Evolutionary conservation across 129 eudicot species (phyloP).

Genomic region (Flaveria trinervia): DNA sequence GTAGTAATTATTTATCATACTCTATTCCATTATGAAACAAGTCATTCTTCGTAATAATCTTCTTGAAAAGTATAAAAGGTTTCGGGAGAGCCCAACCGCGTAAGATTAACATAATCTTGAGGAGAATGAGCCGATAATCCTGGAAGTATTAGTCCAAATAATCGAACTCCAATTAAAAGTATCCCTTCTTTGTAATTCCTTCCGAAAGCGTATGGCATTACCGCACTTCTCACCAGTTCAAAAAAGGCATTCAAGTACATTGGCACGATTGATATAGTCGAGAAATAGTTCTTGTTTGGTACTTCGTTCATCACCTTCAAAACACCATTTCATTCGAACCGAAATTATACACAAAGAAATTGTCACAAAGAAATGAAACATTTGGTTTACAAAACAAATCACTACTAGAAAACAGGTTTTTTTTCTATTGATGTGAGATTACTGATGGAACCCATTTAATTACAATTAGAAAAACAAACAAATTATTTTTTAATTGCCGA

Average conservation of each 20-base stretch:
- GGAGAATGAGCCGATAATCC: slow-evolving; percentile 44
- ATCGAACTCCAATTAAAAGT: slow-evolving; percentile 25
- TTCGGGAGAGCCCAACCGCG: slow-evolving; percentile 35
- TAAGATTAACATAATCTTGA: slow-evolving; percentile 54
- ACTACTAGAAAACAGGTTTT: too few species aligned
- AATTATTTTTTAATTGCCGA: too few species aligned
- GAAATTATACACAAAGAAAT: background rate
- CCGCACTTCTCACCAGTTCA: slow-evolving; percentile 45
- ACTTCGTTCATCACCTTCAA: slow-evolving; percentile 44
- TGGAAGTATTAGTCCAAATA: slow-evolving; percentile 27
- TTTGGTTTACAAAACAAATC: too few species aligned
- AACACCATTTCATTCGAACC: background rate
- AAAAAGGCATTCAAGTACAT: slow-evolving; percentile 35
- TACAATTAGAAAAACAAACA: too few species aligned
- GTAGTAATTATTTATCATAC: background rate
- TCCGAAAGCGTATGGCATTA: slow-evolving; percentile 32
- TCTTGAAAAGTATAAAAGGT: background rate
- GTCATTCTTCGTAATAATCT: background rate
- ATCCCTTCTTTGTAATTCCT: slow-evolving; percentile 40
- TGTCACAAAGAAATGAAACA: too few species aligned
- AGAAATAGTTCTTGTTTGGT: slow-evolving; percentile 52
- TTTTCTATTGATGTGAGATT: too few species aligned
- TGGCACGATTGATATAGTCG: slow-evolving; percentile 19
- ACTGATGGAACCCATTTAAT: too few species aligned
- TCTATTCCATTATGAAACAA: background rate